phyloP scores from a whole-genome alignment of 495 filamentous ascomycete genomes.

The Podospora didyma region DNA sequence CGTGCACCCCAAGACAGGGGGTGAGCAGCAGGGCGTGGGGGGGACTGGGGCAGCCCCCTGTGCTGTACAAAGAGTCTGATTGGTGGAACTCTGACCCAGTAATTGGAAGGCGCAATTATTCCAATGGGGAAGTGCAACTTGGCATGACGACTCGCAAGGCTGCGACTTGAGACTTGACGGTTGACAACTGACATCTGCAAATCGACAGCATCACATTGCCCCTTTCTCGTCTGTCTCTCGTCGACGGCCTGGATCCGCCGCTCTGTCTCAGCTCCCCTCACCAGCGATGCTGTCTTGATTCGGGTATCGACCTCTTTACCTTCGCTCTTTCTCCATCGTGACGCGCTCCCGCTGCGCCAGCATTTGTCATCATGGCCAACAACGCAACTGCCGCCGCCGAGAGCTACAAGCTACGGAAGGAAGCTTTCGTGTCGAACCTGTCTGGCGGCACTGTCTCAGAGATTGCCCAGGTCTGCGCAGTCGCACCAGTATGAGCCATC shows the following conservation, averaged over 20 bases:
- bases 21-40: too few species aligned
- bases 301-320: not conserved
- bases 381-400: conserved; percentile 28
- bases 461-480: conserved; percentile 78
- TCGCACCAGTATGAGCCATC: conserved; percentile 67
- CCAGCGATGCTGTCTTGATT: not conserved
- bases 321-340: not conserved
- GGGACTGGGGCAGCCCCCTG: too few species aligned
- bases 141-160: not conserved
- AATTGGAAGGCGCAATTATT: not conserved
- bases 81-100: too few species aligned
- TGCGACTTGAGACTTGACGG: not conserved
- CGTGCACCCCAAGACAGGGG: too few species aligned
- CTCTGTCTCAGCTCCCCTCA: not conserved
- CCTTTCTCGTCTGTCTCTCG: too few species aligned
- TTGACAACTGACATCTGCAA: too few species aligned
- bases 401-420: conserved; percentile 84
- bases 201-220: not conserved
- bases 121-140: not conserved
- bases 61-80: too few species aligned
- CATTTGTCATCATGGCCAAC: conserved; percentile 25
- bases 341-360: not conserved
- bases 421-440: conserved; percentile 91
- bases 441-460: conserved; percentile 80
- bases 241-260: not conserved